Percentiles rank a stretch among this genome's conserved stretches.
These are phyloP conservation scores for Hemileccinum impolitum DNA, from an alignment of 768 basidiomycete genomes.

Conservation along the genomic window DNA sequence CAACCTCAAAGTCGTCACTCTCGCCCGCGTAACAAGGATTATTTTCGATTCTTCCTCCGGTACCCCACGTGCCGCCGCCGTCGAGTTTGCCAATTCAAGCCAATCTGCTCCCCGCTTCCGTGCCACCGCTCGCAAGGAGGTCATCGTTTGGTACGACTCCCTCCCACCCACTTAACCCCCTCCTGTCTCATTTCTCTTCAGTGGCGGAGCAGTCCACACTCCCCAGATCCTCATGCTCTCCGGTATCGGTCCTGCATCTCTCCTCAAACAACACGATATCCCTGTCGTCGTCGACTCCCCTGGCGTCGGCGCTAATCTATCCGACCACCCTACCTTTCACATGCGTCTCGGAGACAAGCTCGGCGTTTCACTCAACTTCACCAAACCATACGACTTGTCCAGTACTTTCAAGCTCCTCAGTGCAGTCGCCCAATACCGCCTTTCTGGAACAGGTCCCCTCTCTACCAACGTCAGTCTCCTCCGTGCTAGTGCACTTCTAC, in stretches of 20 bases:
- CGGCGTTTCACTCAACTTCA: constrained; percentile 39
- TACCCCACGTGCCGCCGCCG: constrained; percentile 51
- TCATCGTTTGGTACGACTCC: constrained; percentile 53
- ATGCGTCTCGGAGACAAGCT: constrained; percentile 51
- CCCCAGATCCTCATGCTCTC: constrained; percentile 71
- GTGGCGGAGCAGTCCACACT: constrained; percentile 61
- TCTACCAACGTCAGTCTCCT: constrained; percentile 46
- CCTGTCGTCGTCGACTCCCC: constrained; percentile 60
- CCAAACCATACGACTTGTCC: constrained; percentile 26
- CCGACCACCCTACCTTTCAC: constrained; percentile 62
- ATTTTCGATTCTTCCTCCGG: constrained; percentile 45
- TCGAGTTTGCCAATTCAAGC: constrained; percentile 49
- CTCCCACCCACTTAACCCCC: too few relatives aligned
- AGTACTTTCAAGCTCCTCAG: constrained; percentile 26
- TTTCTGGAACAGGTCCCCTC: constrained; percentile 47
- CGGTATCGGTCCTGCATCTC: constrained; percentile 66
- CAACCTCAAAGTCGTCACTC: constrained; percentile 60
- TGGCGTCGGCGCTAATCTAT: constrained; percentile 69
- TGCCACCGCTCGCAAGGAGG: constrained; percentile 52
- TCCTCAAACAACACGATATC: constrained; percentile 53
- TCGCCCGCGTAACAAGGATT: constrained; percentile 55
- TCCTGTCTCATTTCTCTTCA: constrained; percentile 18
- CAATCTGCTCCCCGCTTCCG: constrained; percentile 32
- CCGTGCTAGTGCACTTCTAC: background rate
- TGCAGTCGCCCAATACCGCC: constrained; percentile 41